These are phyloP conservation scores for Stropharia rugosoannulata DNA, from an alignment of 768 basidiomycete species.

Conservation along the genomic window DNA sequence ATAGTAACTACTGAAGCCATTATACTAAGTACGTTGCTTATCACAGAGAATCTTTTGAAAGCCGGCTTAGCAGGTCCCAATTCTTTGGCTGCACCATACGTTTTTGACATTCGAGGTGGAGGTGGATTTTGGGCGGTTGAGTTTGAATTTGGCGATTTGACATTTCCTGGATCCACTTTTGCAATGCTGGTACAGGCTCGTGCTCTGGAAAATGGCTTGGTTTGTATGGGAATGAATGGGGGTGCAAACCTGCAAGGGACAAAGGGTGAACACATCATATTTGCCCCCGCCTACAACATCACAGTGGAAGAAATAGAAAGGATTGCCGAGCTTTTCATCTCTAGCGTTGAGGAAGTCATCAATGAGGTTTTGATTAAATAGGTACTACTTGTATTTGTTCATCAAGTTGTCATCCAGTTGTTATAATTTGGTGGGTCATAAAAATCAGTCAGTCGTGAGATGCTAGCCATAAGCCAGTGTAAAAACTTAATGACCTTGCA, in stretches of 20 bases:
- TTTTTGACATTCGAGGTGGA: slow-evolving; percentile 80
- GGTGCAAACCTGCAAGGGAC: slow-evolving; percentile 69
- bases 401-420: too few relatives aligned
- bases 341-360: slow-evolving; percentile 65
- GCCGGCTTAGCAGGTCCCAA: slow-evolving; percentile 54
- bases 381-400: neutral
- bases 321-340: slow-evolving; percentile 67
- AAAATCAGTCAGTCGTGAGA: too few relatives aligned
- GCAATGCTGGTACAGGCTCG: slow-evolving; percentile 71
- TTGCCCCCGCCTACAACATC: slow-evolving; percentile 82
- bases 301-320: slow-evolving; percentile 65
- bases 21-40: neutral
- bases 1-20: neutral
- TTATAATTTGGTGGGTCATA: too few relatives aligned
- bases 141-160: slow-evolving; percentile 64
- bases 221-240: slow-evolving; percentile 75
- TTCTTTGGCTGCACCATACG: slow-evolving; percentile 59
- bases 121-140: slow-evolving; percentile 87
- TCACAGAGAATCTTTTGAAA: slow-evolving; percentile 46
- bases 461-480: too few relatives aligned
- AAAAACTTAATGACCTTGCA: too few relatives aligned
- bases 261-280: slow-evolving; percentile 67
- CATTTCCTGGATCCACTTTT: slow-evolving; percentile 55
- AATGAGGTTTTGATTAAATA: slow-evolving; percentile 29
- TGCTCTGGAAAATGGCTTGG: slow-evolving; percentile 62